These are phyloP conservation scores for Pichia inconspicua DNA, from an alignment of 1,139 yeast genomes.

Conservation along the genomic window DNA sequence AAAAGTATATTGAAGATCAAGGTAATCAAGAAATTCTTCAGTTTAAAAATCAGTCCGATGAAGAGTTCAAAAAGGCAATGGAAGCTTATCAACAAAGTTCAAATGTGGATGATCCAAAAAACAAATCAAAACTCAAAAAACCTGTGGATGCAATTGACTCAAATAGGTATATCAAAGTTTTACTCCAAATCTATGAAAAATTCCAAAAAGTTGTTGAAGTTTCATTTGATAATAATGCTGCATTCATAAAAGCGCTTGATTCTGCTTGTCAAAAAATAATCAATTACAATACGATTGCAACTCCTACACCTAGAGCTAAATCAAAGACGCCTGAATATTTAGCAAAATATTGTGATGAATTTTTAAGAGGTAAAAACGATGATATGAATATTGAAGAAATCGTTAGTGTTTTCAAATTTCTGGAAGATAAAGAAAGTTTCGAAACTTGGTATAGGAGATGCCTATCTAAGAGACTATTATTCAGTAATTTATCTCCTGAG, in stretches of 20 bases:
- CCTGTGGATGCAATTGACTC: slow-evolving; percentile 48
- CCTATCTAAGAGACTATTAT: slow-evolving; percentile 81
- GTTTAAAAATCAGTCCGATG: slow-evolving; percentile 44
- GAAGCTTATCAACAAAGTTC: slow-evolving; percentile 7
- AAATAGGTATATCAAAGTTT: slow-evolving; percentile 68
- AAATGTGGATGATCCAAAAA: slow-evolving; percentile 9
- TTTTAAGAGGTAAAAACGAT: slow-evolving; percentile 70
- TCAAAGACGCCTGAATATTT: slow-evolving; percentile 82
- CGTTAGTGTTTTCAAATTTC: slow-evolving; percentile 79
- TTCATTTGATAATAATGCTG: slow-evolving; percentile 70
- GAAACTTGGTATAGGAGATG: slow-evolving; percentile 88
- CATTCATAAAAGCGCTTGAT: slow-evolving; percentile 82
- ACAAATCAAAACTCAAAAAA: slow-evolving; percentile 11
- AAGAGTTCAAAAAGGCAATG: slow-evolving; percentile 13
- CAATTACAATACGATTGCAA: slow-evolving; percentile 75
- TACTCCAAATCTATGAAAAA: slow-evolving; percentile 61
- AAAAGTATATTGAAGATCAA: slow-evolving; percentile 63
- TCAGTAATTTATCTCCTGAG: slow-evolving; percentile 73
- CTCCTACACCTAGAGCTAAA: slow-evolving; percentile 47
- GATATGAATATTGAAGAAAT: slow-evolving; percentile 80
- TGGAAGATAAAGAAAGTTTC: slow-evolving; percentile 92
- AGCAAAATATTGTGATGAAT: slow-evolving; percentile 81
- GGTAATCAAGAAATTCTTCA: slow-evolving; percentile 65
- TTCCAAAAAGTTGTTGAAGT: slow-evolving; percentile 58
- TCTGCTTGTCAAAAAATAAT: slow-evolving; percentile 82